Conservation (phyloP, 2,329 filamentous ascomycete genomes). For the Aspergillus ruber region DNA sequence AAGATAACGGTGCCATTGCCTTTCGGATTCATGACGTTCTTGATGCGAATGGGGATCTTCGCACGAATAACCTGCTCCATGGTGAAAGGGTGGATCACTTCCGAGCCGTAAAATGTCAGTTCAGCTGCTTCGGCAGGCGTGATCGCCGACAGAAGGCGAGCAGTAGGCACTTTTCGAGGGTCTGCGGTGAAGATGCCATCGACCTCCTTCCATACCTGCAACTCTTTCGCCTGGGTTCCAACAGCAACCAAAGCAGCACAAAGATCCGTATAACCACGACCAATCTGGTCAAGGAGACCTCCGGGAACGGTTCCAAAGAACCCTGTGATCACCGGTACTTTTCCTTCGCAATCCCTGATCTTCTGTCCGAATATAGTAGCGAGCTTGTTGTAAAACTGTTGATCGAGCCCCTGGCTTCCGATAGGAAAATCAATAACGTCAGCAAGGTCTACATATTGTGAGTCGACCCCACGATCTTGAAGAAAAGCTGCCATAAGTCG, state of each 20-base stretch:
- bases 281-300: constrained; percentile 83
- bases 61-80: constrained; percentile 83
- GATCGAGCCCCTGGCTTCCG: constrained; percentile 52
- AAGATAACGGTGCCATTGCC: constrained; percentile 61
- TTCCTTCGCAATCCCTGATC: constrained; percentile 58
- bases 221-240: constrained; percentile 74
- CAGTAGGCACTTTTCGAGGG: constrained; percentile 83
- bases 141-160: constrained; percentile 78
- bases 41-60: constrained; percentile 61
- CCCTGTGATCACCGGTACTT: constrained; percentile 76
- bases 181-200: constrained; percentile 90
- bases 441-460: constrained; percentile 84
- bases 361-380: constrained; percentile 57
- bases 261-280: constrained; percentile 92
- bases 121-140: constrained; percentile 94
- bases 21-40: constrained; percentile 63
- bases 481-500: constrained; percentile 81
- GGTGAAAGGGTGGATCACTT: constrained; percentile 97
- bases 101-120: constrained; percentile 86
- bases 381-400: constrained; percentile 63
- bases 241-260: constrained; percentile 90
- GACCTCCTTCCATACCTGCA: constrained; percentile 99
- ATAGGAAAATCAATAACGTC: constrained; percentile 66
- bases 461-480: constrained; percentile 71
- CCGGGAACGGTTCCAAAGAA: constrained; percentile 94